Evolutionary conservation across 2,329 filamentous ascomycete genomes (phyloP), one percentile per base, ranked within the genome.

Genomic region (Xylaria sp.): DNA sequence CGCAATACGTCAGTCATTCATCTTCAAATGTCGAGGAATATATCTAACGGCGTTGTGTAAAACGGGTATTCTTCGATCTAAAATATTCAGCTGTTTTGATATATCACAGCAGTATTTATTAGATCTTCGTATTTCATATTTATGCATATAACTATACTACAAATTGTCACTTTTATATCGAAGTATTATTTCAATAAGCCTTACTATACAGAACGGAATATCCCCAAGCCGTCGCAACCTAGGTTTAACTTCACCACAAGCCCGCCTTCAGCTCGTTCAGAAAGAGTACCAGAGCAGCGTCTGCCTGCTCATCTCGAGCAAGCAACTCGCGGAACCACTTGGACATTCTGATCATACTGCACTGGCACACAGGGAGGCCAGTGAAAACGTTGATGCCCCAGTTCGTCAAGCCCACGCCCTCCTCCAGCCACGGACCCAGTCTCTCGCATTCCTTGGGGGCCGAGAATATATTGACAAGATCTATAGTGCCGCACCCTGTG

Each of bases 301-400:
- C 69, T 1, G 67, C 69, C 34, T 28, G 32, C 34, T 67, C 43
- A 30, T 75, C 72, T 4, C 59, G 28, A 7, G 60, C 63, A 23
- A 75, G 70, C 6, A 71, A 66, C 50, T 65, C 61, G 28, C 66
- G 73, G 55, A 75, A 75, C 74, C 72, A 75, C 2, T 67, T 60
- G 28, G 70, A 70, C 15, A 75, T 57, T 2, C 48, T 41, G n/a
- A 39, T 10, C 12, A 73, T 25, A 53, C 67, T 53, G 32, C 74
- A 75, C 50, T 65, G 69, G 56, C 74, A 75, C n/a, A 74, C 53
- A 23, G 68, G 70, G 34, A 72, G 69, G 20, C 46, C 56, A 32
- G 30, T 13, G 30, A 71, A 72, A 28, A 70, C 53, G 39, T 63
- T 45, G 7, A 36, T 8, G 1, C 71, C 74, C 74, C 74, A 74